Evolutionary conservation across 495 filamentous ascomycete species (phyloP), one percentile per base, ranked within the genome.

Genomic region (Cercophora sp.): DNA sequence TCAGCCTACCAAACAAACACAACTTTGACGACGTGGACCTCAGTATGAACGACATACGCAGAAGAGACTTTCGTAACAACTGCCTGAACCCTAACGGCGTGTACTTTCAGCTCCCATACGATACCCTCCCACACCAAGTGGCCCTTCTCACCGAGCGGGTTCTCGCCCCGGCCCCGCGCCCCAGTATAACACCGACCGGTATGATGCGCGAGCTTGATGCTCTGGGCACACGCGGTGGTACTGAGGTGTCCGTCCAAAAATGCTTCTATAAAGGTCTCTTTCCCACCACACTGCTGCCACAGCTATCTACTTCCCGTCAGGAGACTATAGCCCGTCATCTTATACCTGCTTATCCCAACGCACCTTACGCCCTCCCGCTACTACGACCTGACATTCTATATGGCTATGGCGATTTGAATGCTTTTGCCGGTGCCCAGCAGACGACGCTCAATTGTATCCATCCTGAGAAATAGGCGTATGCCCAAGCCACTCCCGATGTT

Each of bases 201-300:
- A 34, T 48, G 44, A 48, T 48, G 44, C 11, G 20, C 25, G 27
- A 48, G n/a, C 44, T 48, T 11, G 44, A 48, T n/a, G 5, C 9
- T 6, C 44, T 48, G 20, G 13, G 44, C 25, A 48, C 44, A 8
- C 15, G 22, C 13, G 44, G 44, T 18, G 15, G 44, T 27, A 32
- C 24, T 5, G 27, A 48, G 25, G 9, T 19, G 27, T 18, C 24
- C 5, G 3, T 48, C 25, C 44, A 34, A 48, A 8, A 20, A 13
- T 48, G 44, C 44, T 13, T 48, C n/a, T n/a, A n/a, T 27, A 18
- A 34, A n/a, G 24, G 44, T 24, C 44, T 48, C 44, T 48, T 48
- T 48, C 24, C 44, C 44, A 31, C 20, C 2, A n/a, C n/a, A n/a
- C n/a, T n/a, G n/a, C 42, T 24, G 5, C 42, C 11, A 5, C 3